Evolutionary conservation across 306 rosid species (phyloP).

Genomic region (Alnus rubra): DNA sequence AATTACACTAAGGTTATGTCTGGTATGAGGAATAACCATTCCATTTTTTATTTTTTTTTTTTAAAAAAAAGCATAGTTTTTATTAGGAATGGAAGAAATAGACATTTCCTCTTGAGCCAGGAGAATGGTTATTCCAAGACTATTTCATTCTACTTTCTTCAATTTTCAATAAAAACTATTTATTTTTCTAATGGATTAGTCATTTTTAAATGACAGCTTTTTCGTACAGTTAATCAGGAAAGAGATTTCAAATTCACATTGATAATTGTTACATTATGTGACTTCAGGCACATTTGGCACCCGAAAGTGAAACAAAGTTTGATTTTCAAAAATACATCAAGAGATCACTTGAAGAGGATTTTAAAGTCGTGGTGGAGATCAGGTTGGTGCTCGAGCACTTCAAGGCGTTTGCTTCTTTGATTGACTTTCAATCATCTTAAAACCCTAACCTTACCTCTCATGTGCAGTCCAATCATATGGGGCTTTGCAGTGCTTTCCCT

Average conservation of each 20-base stretch:
- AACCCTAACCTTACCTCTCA: conserved; percentile 14
- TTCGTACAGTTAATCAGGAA: neutral
- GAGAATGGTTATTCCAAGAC: no score
- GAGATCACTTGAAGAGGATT: conserved; percentile 85
- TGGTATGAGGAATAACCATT: no score
- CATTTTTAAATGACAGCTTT: no score
- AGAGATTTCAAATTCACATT: neutral
- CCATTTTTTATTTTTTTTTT: no score
- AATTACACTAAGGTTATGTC: neutral
- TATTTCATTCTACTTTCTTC: no score
- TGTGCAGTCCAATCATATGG: conserved; percentile 85
- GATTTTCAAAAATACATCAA: conserved; percentile 76
- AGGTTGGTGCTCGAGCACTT: conserved; percentile 42
- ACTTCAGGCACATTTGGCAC: conserved; percentile 81
- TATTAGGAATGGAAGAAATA: no score
- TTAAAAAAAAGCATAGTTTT: no score
- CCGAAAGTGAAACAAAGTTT: conserved; percentile 55
- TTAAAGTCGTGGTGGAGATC: conserved; percentile 76
- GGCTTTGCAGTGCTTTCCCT: conserved; percentile 63
- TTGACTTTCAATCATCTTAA: neutral
- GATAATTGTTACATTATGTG: conserved; percentile 2
- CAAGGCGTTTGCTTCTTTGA: conserved; percentile 19
- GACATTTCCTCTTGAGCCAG: no score
- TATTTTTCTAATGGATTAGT: no score
- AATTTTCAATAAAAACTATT: no score